These are phyloP conservation scores for Pichia inconspicua DNA, from an alignment of 1,139 yeast genomes.

Conservation along the genomic window DNA sequence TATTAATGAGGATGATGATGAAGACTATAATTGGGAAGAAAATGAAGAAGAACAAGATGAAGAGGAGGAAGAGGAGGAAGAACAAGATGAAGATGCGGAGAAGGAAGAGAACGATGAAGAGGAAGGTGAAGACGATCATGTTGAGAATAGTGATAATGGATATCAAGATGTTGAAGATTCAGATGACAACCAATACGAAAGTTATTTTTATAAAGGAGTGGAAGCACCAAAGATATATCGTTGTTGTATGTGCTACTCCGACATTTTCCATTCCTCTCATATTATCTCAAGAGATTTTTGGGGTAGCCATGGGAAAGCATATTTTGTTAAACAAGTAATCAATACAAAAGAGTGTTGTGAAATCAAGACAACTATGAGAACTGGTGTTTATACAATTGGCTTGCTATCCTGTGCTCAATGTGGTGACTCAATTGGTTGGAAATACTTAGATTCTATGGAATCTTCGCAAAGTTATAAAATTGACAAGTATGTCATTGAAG, in stretches of 20 bases:
- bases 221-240: conserved; percentile 29
- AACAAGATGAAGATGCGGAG: no score
- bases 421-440: conserved; percentile 63
- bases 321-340: conserved; percentile 41
- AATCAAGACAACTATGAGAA: conserved; percentile 45
- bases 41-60: not conserved
- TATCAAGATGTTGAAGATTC: not conserved
- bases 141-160: not conserved
- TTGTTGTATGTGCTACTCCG: conserved; percentile 46
- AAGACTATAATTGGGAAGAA: not conserved
- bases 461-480: conserved; percentile 62
- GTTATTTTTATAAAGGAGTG: not conserved
- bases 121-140: conserved; percentile 2
- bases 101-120: conserved; percentile 4
- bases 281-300: conserved; percentile 44
- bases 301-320: conserved; percentile 48
- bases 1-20: conserved; percentile 4
- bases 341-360: conserved; percentile 31
- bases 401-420: conserved; percentile 66
- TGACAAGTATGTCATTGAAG: conserved; percentile 71
- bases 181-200: not conserved
- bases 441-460: conserved; percentile 53
- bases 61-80: not conserved
- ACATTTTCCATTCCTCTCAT: conserved; percentile 41
- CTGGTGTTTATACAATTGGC: conserved; percentile 63